Base-by-base conservation (phyloP, 2,329 filamentous ascomycete species). In the Daldinia eschscholtzii region DNA sequence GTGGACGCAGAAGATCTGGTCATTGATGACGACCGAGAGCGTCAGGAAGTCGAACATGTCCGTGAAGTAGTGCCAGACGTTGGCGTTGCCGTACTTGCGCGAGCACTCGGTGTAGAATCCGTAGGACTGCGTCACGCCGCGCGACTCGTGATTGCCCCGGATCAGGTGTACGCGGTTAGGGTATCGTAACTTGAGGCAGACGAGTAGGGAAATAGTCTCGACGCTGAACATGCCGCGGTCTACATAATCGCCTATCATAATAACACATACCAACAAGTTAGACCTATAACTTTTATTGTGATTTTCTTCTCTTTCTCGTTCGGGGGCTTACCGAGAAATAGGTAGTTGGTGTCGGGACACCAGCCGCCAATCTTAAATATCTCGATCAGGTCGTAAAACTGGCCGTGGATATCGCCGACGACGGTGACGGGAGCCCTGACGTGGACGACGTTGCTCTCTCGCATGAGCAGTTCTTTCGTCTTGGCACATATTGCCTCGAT, bases 1-100 rank as follows among this genome's bases (percentile, higher is more conserved):
- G 80, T 99, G 96, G 6, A 99, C 96, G 81, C 96, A 99, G 81
- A 99, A 99, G 73, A 99, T 99, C 80, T 98, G 93, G 81, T 99
- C 92, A 80, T 98, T 97, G 79, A 99, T 99, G 71, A 99, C 95
- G 68, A 98, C 97, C 76, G 93, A 97, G 64, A 99, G 85, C 6
- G 95, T 98, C 71, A 99, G 86, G 81, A 97, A 99, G 83, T 99
- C 96, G 82, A 99, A 99, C 94, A 99, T 98, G 83, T 99, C 96
- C 73, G 96, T 99, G 79, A 99, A 99, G 81, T 98, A 96, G 81
- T 99, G 96, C 96, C 96, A 99, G 23, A 99, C 96, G 76, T 96
- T 98, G 71, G 96, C 94, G 78, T 97, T 98, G 79, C 96, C 96
- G 81, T 99, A 99, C 82, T 99, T 99, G 74, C 96, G 91, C 20